These are phyloP conservation scores for Podaxis rugospora DNA, from an alignment of 768 basidiomycete species.

Conservation along the genomic window DNA sequence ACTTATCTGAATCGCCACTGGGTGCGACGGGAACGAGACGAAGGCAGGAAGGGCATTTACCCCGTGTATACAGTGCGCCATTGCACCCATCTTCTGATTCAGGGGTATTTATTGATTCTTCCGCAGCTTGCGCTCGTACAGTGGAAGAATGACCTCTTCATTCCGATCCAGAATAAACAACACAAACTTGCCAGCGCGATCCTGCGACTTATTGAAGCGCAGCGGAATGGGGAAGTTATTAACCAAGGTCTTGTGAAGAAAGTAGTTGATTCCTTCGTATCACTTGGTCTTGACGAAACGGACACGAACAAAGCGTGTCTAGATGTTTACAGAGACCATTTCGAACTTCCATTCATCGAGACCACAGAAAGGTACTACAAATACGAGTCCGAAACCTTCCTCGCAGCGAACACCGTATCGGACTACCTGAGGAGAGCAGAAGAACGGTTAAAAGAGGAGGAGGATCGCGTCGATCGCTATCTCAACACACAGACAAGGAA, in stretches of 20 bases:
- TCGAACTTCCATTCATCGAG: constrained; percentile 84
- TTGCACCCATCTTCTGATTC: not conserved
- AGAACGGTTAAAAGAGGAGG: constrained; percentile 88
- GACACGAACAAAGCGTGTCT: constrained; percentile 92
- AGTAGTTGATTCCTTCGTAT: constrained; percentile 93
- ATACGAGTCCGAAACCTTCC: constrained; percentile 86
- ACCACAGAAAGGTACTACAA: constrained; percentile 91
- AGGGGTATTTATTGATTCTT: constrained; percentile 8
- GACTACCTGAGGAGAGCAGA: constrained; percentile 97
- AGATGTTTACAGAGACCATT: constrained; percentile 89
- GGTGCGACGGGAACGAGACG: constrained; percentile 97
- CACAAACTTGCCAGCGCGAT: constrained; percentile 84
- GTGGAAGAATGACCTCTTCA: constrained; percentile 92
- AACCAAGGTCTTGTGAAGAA: constrained; percentile 92
- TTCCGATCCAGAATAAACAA: constrained; percentile 78
- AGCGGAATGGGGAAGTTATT: constrained; percentile 91
- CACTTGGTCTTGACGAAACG: constrained; percentile 87
- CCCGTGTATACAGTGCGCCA: constrained; percentile 88
- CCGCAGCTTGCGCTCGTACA: constrained; percentile 87
- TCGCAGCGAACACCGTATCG: constrained; percentile 82
- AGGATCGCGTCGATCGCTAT: constrained; percentile 92
- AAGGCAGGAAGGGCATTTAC: constrained; percentile 93
- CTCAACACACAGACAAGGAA: constrained; percentile 87
- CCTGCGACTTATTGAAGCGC: constrained; percentile 85
- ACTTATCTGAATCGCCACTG: constrained; percentile 98